Conservation (phyloP, 2,329 filamentous ascomycete species). For the Colletotrichum higginsianum region DNA sequence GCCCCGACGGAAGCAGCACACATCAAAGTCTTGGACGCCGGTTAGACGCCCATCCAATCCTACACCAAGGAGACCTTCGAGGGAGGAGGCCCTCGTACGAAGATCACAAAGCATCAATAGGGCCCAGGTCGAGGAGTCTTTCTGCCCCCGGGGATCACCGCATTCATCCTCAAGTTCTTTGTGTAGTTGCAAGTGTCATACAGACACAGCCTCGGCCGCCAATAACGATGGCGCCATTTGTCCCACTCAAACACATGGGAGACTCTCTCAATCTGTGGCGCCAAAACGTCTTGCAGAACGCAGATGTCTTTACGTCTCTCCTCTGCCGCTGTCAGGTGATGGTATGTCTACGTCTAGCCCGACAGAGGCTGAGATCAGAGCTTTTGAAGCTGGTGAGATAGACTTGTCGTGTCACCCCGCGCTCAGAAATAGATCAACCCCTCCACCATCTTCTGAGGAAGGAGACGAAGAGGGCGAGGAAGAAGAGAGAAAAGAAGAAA, state of each 20-base stretch:
- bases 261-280: slow-evolving; percentile 24
- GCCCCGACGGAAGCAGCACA: slow-evolving; percentile 29
- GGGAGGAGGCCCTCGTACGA: slow-evolving; percentile 53
- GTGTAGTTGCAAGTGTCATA: slow-evolving; percentile 59
- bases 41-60: slow-evolving; percentile 1
- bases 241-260: slow-evolving; percentile 44
- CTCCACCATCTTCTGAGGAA: slow-evolving; percentile 24
- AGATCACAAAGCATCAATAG: slow-evolving; percentile 57
- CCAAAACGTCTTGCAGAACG: slow-evolving; percentile 43
- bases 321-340: slow-evolving; percentile 18
- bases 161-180: slow-evolving; percentile 63
- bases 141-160: slow-evolving; percentile 55
- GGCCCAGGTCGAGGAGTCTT: slow-evolving; percentile 55
- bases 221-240: slow-evolving; percentile 53
- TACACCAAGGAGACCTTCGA: slow-evolving; percentile 19
- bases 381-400: slow-evolving; percentile 24
- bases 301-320: slow-evolving; percentile 37
- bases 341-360: background rate
- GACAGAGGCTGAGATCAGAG: slow-evolving; percentile 25
- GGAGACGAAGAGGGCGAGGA: background rate
- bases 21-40: slow-evolving; percentile 29
- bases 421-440: slow-evolving; percentile 19
- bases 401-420: slow-evolving; percentile 26
- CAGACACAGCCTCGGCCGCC: slow-evolving; percentile 45
- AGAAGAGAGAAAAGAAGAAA: background rate